Conservation (phyloP, 2,329 filamentous ascomycete genomes). For the Clonostachys byssicola region DNA sequence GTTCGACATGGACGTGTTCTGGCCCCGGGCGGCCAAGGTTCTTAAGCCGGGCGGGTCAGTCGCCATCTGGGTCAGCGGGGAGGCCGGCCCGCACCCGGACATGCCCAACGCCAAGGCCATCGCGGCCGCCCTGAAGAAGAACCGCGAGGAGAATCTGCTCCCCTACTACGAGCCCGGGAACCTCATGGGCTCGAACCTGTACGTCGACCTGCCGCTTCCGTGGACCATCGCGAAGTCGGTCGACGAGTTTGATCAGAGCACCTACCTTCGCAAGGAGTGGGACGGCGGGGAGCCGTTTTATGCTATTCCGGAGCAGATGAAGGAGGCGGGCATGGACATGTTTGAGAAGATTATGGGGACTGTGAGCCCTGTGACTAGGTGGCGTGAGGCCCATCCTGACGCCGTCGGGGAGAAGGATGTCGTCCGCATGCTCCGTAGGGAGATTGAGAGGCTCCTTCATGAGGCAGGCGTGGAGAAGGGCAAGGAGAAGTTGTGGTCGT, state of each 20-base stretch:
- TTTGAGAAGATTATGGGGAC: slow-evolving; percentile 30
- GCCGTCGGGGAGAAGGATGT: slow-evolving; percentile 28
- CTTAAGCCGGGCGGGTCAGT: slow-evolving; percentile 51
- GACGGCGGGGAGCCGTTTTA: slow-evolving; percentile 21
- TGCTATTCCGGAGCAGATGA: slow-evolving; percentile 7
- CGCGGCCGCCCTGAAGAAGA: slow-evolving; percentile 24
- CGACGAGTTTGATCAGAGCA: slow-evolving; percentile 27
- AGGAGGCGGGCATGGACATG: slow-evolving; percentile 18
- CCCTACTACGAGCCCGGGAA: slow-evolving; percentile 37
- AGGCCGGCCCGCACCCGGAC: neutral
- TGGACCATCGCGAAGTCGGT: slow-evolving; percentile 31
- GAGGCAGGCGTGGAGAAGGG: slow-evolving; percentile 26
- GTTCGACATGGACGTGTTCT: slow-evolving; percentile 45
- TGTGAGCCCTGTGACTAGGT: slow-evolving; percentile 31
- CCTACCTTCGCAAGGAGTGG: slow-evolving; percentile 39
- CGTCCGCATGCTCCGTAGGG: slow-evolving; percentile 17
- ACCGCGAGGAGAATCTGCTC: slow-evolving; percentile 20
- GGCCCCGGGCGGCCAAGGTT: slow-evolving; percentile 40
- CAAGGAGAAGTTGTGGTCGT: slow-evolving; percentile 18
- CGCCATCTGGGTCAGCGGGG: slow-evolving; percentile 48
- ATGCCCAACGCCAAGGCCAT: slow-evolving; percentile 14
- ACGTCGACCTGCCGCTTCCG: slow-evolving; percentile 38
- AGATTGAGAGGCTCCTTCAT: slow-evolving; percentile 17
- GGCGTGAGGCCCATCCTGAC: slow-evolving; percentile 38
- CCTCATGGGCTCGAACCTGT: slow-evolving; percentile 28